These are phyloP conservation scores for Globisporangium alternatum DNA, from an alignment of 352 stramenopile genomes.

Conservation along the genomic window DNA sequence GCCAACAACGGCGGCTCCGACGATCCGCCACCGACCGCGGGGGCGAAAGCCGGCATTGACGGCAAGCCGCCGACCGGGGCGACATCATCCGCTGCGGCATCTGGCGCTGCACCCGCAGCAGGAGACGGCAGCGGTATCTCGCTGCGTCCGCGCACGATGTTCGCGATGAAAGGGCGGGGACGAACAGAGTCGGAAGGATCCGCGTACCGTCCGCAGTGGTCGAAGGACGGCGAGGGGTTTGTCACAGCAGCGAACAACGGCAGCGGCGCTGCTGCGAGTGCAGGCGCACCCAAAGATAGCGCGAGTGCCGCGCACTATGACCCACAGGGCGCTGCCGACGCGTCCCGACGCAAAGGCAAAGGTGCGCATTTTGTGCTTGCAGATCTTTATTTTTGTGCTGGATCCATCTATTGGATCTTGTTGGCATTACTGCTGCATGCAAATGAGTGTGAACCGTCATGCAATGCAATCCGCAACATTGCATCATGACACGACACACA, in stretches of 20 bases:
- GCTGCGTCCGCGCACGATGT: constrained; percentile 84
- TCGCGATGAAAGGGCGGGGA: constrained; percentile 81
- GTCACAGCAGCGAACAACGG: constrained; percentile 37
- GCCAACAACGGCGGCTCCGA: constrained; percentile 16
- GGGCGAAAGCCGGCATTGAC: constrained; percentile 9
- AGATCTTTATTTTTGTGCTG: constrained; percentile 4
- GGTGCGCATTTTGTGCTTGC: constrained; percentile 23
- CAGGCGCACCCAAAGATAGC: constrained; percentile 19
- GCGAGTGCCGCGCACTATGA: constrained; percentile 21
- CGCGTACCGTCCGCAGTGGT: constrained; percentile 81
- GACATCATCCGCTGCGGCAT: neutral
- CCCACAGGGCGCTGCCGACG: constrained; percentile 23
- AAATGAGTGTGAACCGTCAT: neutral
- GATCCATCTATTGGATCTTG: neutral
- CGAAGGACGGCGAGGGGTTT: constrained; percentile 83
- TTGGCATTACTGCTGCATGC: neutral
- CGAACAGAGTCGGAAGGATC: constrained; percentile 66
- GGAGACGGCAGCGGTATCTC: constrained; percentile 44
- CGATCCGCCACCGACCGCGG: constrained; percentile 14
- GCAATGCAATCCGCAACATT: neutral
- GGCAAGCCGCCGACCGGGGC: constrained; percentile 8
- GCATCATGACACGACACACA: neutral
- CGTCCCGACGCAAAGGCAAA: constrained; percentile 68
- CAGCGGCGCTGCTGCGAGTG: neutral
- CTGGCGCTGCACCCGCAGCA: constrained; percentile 7